Evolutionary conservation across 2,329 filamentous ascomycete genomes (phyloP).

Genomic region (Cryphonectria carpinicola): DNA sequence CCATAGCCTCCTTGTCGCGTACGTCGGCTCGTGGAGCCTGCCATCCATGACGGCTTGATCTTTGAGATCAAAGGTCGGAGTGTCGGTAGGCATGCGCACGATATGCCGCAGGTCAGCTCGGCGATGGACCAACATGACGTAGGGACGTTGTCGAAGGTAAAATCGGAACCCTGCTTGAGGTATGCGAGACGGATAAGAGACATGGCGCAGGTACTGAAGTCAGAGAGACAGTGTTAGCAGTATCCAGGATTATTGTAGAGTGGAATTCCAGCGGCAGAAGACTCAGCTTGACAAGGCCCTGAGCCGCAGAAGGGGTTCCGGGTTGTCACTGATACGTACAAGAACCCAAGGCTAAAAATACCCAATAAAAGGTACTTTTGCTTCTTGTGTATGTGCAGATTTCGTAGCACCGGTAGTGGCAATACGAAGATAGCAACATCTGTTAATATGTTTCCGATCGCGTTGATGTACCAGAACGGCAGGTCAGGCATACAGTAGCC

Average conservation of each 20-base stretch:
- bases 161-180: constrained; percentile 39
- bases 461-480: constrained; percentile 43
- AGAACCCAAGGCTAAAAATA: constrained; percentile 45
- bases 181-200: constrained; percentile 45
- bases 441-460: constrained; percentile 43
- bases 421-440: constrained; percentile 43
- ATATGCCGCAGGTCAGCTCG: constrained; percentile 42
- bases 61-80: constrained; percentile 37
- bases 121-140: constrained; percentile 42
- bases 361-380: constrained; percentile 41
- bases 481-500: constrained; percentile 41
- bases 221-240: not conserved
- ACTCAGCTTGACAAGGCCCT: not conserved
- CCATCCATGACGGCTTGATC: constrained; percentile 30
- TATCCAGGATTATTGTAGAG: not conserved
- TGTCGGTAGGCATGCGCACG: constrained; percentile 43
- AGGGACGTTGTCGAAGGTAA: constrained; percentile 44
- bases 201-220: constrained; percentile 41
- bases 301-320: not conserved
- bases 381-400: constrained; percentile 39
- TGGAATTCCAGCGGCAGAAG: not conserved
- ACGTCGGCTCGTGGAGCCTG: constrained; percentile 7
- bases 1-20: constrained; percentile 4
- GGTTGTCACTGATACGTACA: constrained; percentile 36
- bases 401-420: constrained; percentile 41